Base-by-base conservation (phyloP, 2,329 filamentous ascomycete species). In the Triangularia setosa region DNA sequence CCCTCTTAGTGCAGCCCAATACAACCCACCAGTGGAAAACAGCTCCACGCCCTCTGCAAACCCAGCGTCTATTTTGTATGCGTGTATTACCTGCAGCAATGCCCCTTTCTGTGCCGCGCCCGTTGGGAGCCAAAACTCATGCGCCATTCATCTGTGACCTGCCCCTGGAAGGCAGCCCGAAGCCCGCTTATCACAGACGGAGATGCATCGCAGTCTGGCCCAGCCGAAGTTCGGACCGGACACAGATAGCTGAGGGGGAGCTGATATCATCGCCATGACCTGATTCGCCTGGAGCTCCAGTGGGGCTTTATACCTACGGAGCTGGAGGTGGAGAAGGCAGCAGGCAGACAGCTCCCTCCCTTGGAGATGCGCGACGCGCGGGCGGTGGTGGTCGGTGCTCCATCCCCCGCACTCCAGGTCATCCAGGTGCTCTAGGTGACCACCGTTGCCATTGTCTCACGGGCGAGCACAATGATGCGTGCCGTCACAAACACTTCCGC, bases 161-260 rank as follows among this genome's bases (percentile, higher is more conserved):
- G 33, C 11, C 57, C 23, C 53, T 25, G 53, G 23, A 33, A 30
- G 59, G 59, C 23, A 21, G 58, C 55, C 61, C 35, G 58, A 48
- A 62, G 40, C 56, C 59, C 24, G 33, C 53, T 66, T 66, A 66
- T 64, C 65, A 33, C 56, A 57, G 35, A 33, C 56, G 53, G 35
- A 48, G 40, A 48, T 48, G 12, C n/a, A 48, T 6, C 4, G 11
- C 35, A 44, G 35, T 44, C 35, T 11, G 11, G 27, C 27, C 27
- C 27, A 30, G 30, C 30, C 40, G 40, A 48, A 21, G n/a, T 48
- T 48, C 40, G 40, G 40, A 33, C 30, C 4, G 11, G 30, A 33
- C 27, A 28, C 27, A 4, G 27, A 28, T 28, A 28, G 27, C 27
- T 28, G 27, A 28, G 27, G 27, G 30, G 30, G 30, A 35, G 30